Evolutionary conservation across 106 monocot genomes (phyloP).

Genomic region (Triglochin maritima): DNA sequence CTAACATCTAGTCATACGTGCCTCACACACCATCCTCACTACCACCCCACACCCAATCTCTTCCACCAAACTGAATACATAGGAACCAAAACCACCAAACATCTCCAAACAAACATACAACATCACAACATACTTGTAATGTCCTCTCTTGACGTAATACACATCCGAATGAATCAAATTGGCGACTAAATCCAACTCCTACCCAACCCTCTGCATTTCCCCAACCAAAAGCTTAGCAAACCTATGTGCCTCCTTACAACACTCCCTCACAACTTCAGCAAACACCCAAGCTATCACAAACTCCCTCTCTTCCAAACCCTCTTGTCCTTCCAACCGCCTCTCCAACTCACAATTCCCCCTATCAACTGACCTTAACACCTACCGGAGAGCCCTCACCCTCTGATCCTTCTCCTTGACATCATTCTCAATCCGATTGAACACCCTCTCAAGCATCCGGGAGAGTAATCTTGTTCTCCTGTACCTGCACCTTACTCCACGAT

Average conservation of each 20-base stretch:
- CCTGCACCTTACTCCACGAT: conserved; percentile 47
- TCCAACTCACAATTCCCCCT: conserved; percentile 23
- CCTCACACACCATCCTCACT: too few relatives aligned
- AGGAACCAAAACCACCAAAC: conserved; percentile 58
- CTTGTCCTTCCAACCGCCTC: conserved; percentile 26
- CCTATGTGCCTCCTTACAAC: conserved; percentile 39
- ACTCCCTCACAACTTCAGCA: conserved; percentile 55
- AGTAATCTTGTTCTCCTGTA: conserved; percentile 77
- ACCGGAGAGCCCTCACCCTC: conserved; percentile 34
- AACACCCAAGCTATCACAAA: conserved; percentile 54
- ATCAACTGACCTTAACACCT: conserved; percentile 26
- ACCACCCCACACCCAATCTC: too few relatives aligned
- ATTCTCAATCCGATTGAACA: conserved; percentile 60
- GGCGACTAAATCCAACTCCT: conserved; percentile 46
- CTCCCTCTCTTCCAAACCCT: conserved; percentile 24
- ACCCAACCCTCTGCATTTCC: conserved; percentile 38
- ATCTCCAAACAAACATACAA: conserved; percentile 67
- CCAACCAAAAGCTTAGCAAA: conserved; percentile 41
- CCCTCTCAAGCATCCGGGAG: conserved; percentile 58
- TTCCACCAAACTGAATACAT: conserved; percentile 27
- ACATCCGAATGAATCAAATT: conserved; percentile 45
- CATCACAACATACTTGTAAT: conserved; percentile 62
- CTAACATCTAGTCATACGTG: too few relatives aligned
- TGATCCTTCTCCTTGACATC: conserved; percentile 70
- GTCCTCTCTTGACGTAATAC: conserved; percentile 46